phyloP scores from a whole-genome alignment of 1,284 basidiomycete genomes.

The Pseudozyma thailandica region DNA sequence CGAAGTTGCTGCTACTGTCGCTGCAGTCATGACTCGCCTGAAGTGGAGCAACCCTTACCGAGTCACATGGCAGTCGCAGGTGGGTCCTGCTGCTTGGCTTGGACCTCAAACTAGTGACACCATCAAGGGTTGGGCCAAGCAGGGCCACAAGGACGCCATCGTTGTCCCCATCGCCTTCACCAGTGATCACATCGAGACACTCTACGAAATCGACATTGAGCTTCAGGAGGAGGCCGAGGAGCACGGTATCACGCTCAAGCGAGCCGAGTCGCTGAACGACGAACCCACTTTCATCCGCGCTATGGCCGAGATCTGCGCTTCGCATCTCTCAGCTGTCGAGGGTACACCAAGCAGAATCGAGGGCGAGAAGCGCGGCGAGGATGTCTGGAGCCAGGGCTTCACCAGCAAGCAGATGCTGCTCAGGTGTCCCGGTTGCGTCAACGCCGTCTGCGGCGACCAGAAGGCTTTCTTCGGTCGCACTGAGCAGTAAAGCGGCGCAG shows the following conservation, averaged over 20 bases:
- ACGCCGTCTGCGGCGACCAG: slow-evolving; percentile 83
- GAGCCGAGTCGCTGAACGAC: slow-evolving; percentile 95
- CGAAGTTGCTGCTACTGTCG: slow-evolving; percentile 89
- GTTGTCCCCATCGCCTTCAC: slow-evolving; percentile 98
- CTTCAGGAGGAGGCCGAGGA: slow-evolving; percentile 81
- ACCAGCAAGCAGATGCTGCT: slow-evolving; percentile 84
- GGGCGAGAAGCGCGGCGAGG: slow-evolving; percentile 38
- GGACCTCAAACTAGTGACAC: slow-evolving; percentile 94
- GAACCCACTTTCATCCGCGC: slow-evolving; percentile 98
- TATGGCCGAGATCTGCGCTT: slow-evolving; percentile 88
- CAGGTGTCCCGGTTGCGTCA: slow-evolving; percentile 92
- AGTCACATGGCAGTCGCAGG: slow-evolving; percentile 97
- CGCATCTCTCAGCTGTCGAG: slow-evolving; percentile 74
- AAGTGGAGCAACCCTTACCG: slow-evolving; percentile 74
- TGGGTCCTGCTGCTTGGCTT: slow-evolving; percentile 97
- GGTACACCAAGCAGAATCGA: slow-evolving; percentile 27
- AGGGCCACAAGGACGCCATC: slow-evolving; percentile 86
- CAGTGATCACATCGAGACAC: slow-evolving; percentile 97
- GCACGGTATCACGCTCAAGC: slow-evolving; percentile 88
- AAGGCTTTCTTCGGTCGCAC: slow-evolving; percentile 80
- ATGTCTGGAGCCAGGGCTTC: slow-evolving; percentile 65
- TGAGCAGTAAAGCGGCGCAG: slow-evolving; percentile 7
- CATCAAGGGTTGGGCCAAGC: slow-evolving; percentile 88
- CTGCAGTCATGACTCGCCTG: slow-evolving; percentile 62
- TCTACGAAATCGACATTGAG: slow-evolving; percentile 96